Evolutionary conservation across 2,329 filamentous ascomycete genomes (phyloP).

Genomic region (Colletotrichum agaves): DNA sequence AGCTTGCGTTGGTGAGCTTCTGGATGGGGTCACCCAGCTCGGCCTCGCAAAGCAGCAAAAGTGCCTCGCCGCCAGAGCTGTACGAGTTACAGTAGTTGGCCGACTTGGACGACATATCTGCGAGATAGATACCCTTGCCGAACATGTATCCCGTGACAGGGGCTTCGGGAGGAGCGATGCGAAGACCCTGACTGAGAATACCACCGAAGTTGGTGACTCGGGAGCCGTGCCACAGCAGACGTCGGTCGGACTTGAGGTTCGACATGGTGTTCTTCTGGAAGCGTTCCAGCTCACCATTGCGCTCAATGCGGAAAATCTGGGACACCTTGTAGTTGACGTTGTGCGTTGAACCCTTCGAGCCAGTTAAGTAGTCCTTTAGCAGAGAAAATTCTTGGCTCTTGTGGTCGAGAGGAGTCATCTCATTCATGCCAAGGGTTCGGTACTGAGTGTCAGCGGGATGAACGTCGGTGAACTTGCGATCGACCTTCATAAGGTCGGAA

Average conservation of each 20-base stretch:
- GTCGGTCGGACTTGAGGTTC: conserved; percentile 70
- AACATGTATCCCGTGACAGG: conserved; percentile 88
- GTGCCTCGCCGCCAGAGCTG: conserved; percentile 73
- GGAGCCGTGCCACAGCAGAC: conserved; percentile 89
- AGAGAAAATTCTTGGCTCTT: conserved; percentile 71
- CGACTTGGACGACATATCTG: conserved; percentile 86
- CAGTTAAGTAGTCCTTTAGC: conserved; percentile 73
- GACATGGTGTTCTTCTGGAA: conserved; percentile 69
- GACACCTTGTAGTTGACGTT: conserved; percentile 67
- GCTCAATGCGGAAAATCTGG: conserved; percentile 85
- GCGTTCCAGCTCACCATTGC: conserved; percentile 75
- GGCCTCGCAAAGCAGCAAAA: conserved; percentile 86
- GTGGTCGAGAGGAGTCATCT: conserved; percentile 77
- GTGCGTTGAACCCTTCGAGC: conserved; percentile 76
- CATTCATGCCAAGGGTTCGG: conserved; percentile 74
- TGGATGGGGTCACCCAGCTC: conserved; percentile 79
- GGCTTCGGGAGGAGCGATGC: conserved; percentile 89
- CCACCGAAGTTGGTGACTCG: conserved; percentile 86
- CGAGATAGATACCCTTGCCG: conserved; percentile 88
- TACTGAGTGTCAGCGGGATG: conserved; percentile 80
- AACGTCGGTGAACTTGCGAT: conserved; percentile 57
- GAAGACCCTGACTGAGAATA: conserved; percentile 86
- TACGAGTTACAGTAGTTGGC: conserved; percentile 77
- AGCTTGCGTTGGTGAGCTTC: conserved; percentile 67
- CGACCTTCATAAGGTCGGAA: conserved; percentile 78